These are phyloP conservation scores for Penicillium rolfsii DNA, from an alignment of 2,329 filamentous ascomycete species.

Conservation along the genomic window DNA sequence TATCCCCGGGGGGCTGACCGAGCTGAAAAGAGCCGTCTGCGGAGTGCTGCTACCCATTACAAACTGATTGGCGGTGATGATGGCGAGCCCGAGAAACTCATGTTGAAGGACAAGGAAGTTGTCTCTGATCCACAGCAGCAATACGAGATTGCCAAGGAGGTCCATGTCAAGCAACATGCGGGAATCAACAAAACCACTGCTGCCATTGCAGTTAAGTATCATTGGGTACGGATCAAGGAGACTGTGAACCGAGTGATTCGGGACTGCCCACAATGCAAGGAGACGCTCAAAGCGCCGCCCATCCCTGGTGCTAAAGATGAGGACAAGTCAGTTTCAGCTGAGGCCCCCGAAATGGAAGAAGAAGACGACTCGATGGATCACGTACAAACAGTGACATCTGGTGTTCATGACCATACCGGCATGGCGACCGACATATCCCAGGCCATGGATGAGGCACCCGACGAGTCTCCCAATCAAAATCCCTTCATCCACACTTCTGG, in stretches of 20 bases:
- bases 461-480: constrained; percentile 33
- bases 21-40: constrained; percentile 90
- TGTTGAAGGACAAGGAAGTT: constrained; percentile 98
- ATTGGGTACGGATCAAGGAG: constrained; percentile 98
- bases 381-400: constrained; percentile 12
- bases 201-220: constrained; percentile 88
- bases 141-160: constrained; percentile 80
- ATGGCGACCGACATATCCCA: constrained; percentile 19
- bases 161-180: constrained; percentile 77
- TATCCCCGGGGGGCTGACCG: constrained; percentile 93
- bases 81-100: constrained; percentile 69
- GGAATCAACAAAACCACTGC: constrained; percentile 99
- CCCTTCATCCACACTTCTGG: constrained; percentile 37
- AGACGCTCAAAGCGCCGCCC: constrained; percentile 64
- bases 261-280: constrained; percentile 88
- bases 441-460: constrained; percentile 31
- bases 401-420: neutral
- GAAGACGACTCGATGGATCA: constrained; percentile 26
- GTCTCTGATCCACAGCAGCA: constrained; percentile 87
- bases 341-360: constrained; percentile 21
- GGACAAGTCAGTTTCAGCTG: constrained; percentile 27
- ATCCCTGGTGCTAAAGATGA: constrained; percentile 36
- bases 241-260: constrained; percentile 93
- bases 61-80: constrained; percentile 66
- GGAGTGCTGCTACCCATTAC: constrained; percentile 94